Percentiles rank a stretch among this genome's conserved stretches.
Evolutionary conservation across 78 protist genomes (phyloP).

Genomic region (Dictyostelium brefeldianum): DNA sequence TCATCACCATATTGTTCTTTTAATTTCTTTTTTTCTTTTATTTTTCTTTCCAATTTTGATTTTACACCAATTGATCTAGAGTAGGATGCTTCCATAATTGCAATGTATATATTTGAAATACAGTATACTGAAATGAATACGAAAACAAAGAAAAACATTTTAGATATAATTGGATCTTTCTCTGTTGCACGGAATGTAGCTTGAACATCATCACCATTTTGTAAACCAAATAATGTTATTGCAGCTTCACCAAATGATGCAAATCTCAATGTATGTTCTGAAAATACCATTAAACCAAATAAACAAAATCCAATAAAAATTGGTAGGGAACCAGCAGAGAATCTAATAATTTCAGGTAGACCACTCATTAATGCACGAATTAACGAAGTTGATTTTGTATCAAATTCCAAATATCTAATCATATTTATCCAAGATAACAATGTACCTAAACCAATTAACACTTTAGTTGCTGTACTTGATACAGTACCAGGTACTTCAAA

Average conservation of each 20-base stretch:
- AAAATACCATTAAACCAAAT: constrained; percentile 78
- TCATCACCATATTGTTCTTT: constrained; percentile 39
- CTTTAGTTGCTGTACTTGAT: constrained; percentile 20
- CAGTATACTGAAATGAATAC: constrained; percentile 77
- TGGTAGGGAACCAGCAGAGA: constrained; percentile 79
- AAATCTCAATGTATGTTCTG: constrained; percentile 60
- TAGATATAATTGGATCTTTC: constrained; percentile 41
- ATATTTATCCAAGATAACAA: constrained; percentile 58
- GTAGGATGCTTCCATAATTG: constrained; percentile 80
- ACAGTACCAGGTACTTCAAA: constrained; percentile 40
- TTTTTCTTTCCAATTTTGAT: constrained; percentile 54
- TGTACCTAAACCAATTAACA: constrained; percentile 50
- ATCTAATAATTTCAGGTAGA: constrained; percentile 72
- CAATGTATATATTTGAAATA: constrained; percentile 80
- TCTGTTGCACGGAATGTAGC: constrained; percentile 80
- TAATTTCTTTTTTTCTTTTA: constrained; percentile 25
- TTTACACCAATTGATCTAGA: constrained; percentile 52
- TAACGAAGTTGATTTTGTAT: constrained; percentile 54
- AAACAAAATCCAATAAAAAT: constrained; percentile 81
- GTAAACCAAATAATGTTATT: constrained; percentile 79
- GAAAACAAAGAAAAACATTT: constrained; percentile 66
- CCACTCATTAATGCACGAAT: constrained; percentile 75
- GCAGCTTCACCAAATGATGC: constrained; percentile 78
- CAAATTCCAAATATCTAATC: constrained; percentile 77
- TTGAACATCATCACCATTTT: constrained; percentile 84